A percentile compares a stretch with the other conserved stretches of the same genome.
Conservation (phyloP, 306 rosid genomes). For the Trifolium dubium region DNA sequence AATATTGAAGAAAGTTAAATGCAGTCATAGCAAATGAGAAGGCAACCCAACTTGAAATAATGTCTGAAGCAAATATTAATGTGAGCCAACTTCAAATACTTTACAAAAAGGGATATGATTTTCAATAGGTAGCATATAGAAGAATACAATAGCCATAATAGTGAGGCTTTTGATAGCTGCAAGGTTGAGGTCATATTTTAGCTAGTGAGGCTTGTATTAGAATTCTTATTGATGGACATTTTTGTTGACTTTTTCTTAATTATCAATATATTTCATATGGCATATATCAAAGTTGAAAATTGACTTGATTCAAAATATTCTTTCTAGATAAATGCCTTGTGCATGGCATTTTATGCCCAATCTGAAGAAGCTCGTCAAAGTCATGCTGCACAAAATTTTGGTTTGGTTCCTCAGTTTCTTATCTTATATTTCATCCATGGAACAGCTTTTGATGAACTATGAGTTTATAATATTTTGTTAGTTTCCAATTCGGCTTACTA, state of each 20-base stretch:
- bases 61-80: slow-evolving; percentile 87
- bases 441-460: slow-evolving; percentile 19
- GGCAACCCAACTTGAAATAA: slow-evolving; percentile 85
- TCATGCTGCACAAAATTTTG: slow-evolving; percentile 86
- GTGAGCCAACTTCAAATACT: slow-evolving; percentile 58
- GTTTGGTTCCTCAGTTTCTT: slow-evolving; percentile 57
- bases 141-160: slow-evolving; percentile 33
- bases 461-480: slow-evolving; percentile 6
- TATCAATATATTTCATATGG: slow-evolving; percentile 19
- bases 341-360: slow-evolving; percentile 94
- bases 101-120: slow-evolving; percentile 37
- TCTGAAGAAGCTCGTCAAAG: slow-evolving; percentile 92
- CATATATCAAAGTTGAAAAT: slow-evolving; percentile 9
- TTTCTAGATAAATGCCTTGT: slow-evolving; percentile 83
- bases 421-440: neutral
- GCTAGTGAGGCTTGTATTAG: slow-evolving; percentile 34
- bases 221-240: neutral
- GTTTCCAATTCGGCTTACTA: slow-evolving; percentile 31
- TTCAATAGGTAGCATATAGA: slow-evolving; percentile 25
- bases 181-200: slow-evolving; percentile 28
- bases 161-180: slow-evolving; percentile 31
- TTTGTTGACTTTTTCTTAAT: slow-evolving; percentile 21
- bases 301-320: slow-evolving; percentile 38
- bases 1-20: slow-evolving; percentile 72
- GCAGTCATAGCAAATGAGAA: slow-evolving; percentile 87